Percentiles rank a stretch among this genome's conserved stretches.
phyloP scores from a whole-genome alignment of 106 monocot genomes.

The Phalaenopsis equestris region DNA sequence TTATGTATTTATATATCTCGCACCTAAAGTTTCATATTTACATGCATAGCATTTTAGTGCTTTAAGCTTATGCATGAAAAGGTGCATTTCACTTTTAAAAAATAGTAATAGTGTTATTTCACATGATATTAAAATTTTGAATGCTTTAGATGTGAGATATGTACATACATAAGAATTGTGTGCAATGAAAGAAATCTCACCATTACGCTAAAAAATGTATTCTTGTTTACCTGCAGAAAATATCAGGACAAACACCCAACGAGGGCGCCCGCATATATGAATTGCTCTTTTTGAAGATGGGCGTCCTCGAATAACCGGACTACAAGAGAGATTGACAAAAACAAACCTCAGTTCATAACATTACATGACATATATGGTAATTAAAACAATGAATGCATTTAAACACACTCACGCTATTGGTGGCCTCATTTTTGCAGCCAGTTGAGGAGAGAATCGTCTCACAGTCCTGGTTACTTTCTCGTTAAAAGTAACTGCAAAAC shows the following conservation, averaged over 20 bases:
- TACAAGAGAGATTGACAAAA: slow-evolving; percentile 5
- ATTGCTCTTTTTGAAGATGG: slow-evolving; percentile 71
- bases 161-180: no score
- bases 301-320: slow-evolving; percentile 90
- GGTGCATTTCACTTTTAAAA: no score
- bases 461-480: slow-evolving; percentile 84
- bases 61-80: no score
- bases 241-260: slow-evolving; percentile 88
- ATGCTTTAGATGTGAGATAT: no score
- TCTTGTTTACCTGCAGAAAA: slow-evolving; percentile 53
- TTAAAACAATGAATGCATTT: background rate
- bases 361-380: background rate
- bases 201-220: background rate
- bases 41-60: no score
- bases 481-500: slow-evolving; percentile 86
- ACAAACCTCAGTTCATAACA: background rate
- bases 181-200: no score
- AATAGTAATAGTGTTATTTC: no score
- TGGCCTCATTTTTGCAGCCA: slow-evolving; percentile 87
- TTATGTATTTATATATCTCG: no score
- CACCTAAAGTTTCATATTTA: no score
- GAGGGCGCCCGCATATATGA: slow-evolving; percentile 91
- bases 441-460: slow-evolving; percentile 74
- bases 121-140: no score
- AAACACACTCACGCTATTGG: slow-evolving; percentile 55